Evolutionary conservation across 1,139 yeast genomes (phyloP).

Genomic region (Yarrowia galli): DNA sequence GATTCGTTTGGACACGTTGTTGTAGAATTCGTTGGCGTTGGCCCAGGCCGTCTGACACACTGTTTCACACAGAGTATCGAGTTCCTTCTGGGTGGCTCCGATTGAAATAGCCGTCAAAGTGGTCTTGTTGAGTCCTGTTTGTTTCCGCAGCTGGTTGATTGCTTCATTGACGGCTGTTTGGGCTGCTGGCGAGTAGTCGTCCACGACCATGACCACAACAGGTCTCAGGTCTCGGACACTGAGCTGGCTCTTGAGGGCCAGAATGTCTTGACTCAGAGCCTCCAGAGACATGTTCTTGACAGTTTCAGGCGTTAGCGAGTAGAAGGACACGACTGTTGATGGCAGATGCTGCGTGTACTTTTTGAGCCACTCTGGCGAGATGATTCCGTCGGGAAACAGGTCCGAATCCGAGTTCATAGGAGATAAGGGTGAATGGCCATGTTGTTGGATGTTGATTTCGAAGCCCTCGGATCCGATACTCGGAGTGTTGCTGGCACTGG

Average conservation of each 20-base stretch:
- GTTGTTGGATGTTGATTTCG: constrained; percentile 47
- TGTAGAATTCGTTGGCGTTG: constrained; percentile 56
- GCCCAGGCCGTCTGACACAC: constrained; percentile 54
- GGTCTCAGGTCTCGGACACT: constrained; percentile 49
- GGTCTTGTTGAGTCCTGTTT: constrained; percentile 56
- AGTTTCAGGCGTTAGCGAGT: constrained; percentile 50
- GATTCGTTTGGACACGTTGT: constrained; percentile 51
- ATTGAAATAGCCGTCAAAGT: constrained; percentile 53
- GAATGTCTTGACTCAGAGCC: constrained; percentile 50
- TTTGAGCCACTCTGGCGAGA: constrained; percentile 58
- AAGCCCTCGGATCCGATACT: constrained; percentile 42
- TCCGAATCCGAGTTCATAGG: constrained; percentile 54
- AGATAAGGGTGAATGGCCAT: constrained; percentile 52
- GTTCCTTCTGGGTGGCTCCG: constrained; percentile 46
- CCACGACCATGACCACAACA: constrained; percentile 50
- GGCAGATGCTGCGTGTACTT: constrained; percentile 58
- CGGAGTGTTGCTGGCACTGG: constrained; percentile 13
- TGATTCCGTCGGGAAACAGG: constrained; percentile 55
- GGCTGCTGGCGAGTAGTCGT: constrained; percentile 48
- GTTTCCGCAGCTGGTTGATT: constrained; percentile 53
- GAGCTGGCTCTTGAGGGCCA: constrained; percentile 50
- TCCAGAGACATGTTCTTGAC: constrained; percentile 50
- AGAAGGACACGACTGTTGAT: constrained; percentile 55
- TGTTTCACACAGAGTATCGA: constrained; percentile 53
- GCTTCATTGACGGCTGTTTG: constrained; percentile 52